Evolutionary conservation across 495 filamentous ascomycete genomes (phyloP), one percentile per base, ranked within the genome.

Genomic region (Hypoxylon fragiforme): DNA sequence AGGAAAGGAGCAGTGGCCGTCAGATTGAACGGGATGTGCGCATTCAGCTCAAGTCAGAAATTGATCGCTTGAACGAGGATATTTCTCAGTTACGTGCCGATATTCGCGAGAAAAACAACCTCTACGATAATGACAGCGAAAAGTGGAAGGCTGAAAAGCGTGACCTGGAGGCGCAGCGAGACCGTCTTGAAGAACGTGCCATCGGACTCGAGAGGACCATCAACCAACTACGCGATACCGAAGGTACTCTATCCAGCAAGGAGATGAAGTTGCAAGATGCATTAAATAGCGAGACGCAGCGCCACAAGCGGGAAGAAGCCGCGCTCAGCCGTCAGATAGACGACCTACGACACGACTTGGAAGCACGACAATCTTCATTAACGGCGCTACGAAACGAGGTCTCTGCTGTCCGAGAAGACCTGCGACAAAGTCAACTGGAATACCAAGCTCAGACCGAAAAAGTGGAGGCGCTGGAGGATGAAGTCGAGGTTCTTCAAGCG

Each of bases 381-480:
- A 65, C 70, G 15, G 68, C 69, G 26, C 68, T 77, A 14, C 71
- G 73, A 16, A 70, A 66, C 30, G 73, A 77, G 42, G 35, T 66
- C 11, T 79, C 85, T 7, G 61, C 73, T 6, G 75, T 81, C 18
- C 81, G 79, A 36, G 86, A 92, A 59, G 85, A 91, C 13, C 77
- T 89, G 8, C 84, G 85, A 20, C 70, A 85, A 39, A 81, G 80
- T 39, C 78, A 84, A 58, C 81, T 86, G 12, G 83, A 87, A 30
- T 81, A 84, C 67, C 77, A 81, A 44, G 68, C 74, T 1, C 73
- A 90, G 21, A 74, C 76, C 34, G 85, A 90, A 38, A 90, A 86
- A 59, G 71, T 88, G 7, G 81, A 88, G 56, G 82, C 77, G n/a
- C 65, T 95, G 12, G 88, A 92, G 63, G 89, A 92, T 54, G 89